These are phyloP conservation scores for Hemerocallis citrina DNA, from an alignment of 106 monocot species.

Conservation along the genomic window DNA sequence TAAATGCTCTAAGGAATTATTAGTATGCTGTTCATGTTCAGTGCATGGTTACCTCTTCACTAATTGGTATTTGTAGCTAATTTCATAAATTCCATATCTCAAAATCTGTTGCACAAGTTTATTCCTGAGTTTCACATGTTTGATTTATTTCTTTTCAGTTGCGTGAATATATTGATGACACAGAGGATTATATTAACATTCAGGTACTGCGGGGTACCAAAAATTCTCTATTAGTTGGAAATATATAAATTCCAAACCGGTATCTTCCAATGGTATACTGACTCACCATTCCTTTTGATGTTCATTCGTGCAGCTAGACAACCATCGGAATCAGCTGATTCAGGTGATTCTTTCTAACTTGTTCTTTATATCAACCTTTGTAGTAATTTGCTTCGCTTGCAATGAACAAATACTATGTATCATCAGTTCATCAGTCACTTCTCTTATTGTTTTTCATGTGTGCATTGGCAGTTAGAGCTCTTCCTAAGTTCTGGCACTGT, in stretches of 20 bases:
- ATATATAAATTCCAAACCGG: neutral
- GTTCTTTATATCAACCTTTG: too few relatives aligned
- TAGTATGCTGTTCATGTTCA: neutral
- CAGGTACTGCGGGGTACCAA: slow-evolving; percentile 30
- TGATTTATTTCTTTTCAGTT: slow-evolving; percentile 28
- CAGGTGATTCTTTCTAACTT: slow-evolving; percentile 36
- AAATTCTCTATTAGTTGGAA: neutral
- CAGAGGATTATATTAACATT: slow-evolving; percentile 90
- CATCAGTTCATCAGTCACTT: neutral
- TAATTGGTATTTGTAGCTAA: neutral
- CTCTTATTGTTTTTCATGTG: neutral
- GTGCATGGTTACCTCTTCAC: neutral
- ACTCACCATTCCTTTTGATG: neutral
- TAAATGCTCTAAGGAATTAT: neutral
- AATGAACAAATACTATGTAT: neutral
- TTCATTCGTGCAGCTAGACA: slow-evolving; percentile 59
- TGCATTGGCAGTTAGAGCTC: slow-evolving; percentile 50
- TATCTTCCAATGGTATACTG: neutral
- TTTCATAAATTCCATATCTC: neutral
- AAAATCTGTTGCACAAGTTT: neutral
- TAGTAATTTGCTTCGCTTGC: neutral
- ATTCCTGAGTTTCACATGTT: neutral
- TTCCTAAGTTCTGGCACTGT: slow-evolving; percentile 73
- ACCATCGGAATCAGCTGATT: slow-evolving; percentile 83
- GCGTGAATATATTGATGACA: slow-evolving; percentile 87